phyloP scores from a whole-genome alignment of 2,329 filamentous ascomycete species.

The Pyricularia pennisetigena region DNA sequence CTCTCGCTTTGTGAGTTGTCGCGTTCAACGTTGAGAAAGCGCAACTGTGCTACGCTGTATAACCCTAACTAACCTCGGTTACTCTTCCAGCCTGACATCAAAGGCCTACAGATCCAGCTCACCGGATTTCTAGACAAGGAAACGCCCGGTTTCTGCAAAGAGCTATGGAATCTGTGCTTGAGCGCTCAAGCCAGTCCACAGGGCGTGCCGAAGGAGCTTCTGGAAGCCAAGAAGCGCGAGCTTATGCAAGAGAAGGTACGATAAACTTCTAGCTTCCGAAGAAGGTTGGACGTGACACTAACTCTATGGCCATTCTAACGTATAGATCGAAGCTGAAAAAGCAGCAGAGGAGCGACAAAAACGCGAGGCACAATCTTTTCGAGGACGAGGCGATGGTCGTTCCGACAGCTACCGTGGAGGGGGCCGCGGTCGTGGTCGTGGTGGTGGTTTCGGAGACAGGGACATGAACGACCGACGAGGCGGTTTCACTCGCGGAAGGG shows the following conservation, averaged over 20 bases:
- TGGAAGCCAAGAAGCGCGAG: slow-evolving; percentile 94
- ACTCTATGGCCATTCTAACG: not conserved
- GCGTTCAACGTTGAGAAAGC: not conserved
- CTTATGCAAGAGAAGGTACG: slow-evolving; percentile 86
- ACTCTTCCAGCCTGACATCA: slow-evolving; percentile 73
- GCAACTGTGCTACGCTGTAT: slow-evolving; percentile 13
- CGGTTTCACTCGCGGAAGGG: slow-evolving; percentile 31
- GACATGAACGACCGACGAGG: slow-evolving; percentile 34
- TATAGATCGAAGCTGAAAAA: slow-evolving; percentile 70
- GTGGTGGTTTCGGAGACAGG: slow-evolving; percentile 41
- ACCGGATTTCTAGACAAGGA: slow-evolving; percentile 94
- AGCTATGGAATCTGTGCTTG: slow-evolving; percentile 83
- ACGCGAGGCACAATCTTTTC: slow-evolving; percentile 60
- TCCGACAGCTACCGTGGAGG: slow-evolving; percentile 44
- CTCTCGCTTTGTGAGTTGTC: slow-evolving; percentile 57
- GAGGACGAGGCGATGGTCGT: slow-evolving; percentile 32
- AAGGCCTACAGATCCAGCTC: slow-evolving; percentile 86
- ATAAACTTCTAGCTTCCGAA: not conserved
- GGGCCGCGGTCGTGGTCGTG: slow-evolving; percentile 39
- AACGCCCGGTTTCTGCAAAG: slow-evolving; percentile 79
- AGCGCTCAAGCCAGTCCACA: slow-evolving; percentile 83
- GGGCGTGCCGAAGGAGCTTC: slow-evolving; percentile 85
- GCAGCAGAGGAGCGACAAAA: slow-evolving; percentile 43
- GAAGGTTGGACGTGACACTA: not conserved
- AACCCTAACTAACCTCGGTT: not conserved